Conservation (phyloP, 331 rosid species). For the Telfairia occidentalis region DNA sequence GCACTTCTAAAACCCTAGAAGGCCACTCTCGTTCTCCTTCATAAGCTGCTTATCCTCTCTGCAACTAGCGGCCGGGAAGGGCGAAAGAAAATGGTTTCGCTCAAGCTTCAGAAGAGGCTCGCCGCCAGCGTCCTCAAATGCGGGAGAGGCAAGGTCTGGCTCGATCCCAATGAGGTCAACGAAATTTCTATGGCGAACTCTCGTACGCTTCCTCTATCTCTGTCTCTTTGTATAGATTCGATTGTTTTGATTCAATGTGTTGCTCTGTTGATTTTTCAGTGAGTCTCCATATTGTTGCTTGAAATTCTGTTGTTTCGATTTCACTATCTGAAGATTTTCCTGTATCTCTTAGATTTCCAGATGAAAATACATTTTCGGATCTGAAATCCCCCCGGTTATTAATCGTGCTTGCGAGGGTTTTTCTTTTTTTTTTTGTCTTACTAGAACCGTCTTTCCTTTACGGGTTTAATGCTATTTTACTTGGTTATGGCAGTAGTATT, state of each 20-base stretch:
- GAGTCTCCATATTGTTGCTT: neutral
- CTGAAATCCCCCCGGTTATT: neutral
- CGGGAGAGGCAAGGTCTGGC: slow-evolving; percentile 17
- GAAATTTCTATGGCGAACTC: slow-evolving; percentile 17
- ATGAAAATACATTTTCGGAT: neutral
- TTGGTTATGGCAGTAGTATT: neutral
- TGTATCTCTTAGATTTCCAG: neutral
- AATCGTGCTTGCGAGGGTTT: too few relatives aligned
- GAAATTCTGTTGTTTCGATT: neutral
- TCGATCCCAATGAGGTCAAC: slow-evolving; percentile 14
- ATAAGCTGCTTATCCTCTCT: slow-evolving; percentile 4
- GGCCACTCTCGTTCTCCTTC: neutral
- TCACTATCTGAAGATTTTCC: neutral
- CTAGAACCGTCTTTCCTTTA: neutral
- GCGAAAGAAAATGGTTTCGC: slow-evolving; percentile 10
- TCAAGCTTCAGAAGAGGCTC: slow-evolving; percentile 15
- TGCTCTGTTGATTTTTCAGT: neutral
- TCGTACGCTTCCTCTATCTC: slow-evolving; percentile 2
- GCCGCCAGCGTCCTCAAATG: slow-evolving; percentile 18
- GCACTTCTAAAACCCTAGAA: slow-evolving; percentile 9
- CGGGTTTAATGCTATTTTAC: neutral
- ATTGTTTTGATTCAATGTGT: too few relatives aligned
- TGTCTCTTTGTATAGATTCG: neutral
- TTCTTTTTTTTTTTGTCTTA: too few relatives aligned
- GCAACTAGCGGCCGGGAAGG: neutral